phyloP scores from a whole-genome alignment of 495 filamentous ascomycete species.

The Penicillium fimorum region DNA sequence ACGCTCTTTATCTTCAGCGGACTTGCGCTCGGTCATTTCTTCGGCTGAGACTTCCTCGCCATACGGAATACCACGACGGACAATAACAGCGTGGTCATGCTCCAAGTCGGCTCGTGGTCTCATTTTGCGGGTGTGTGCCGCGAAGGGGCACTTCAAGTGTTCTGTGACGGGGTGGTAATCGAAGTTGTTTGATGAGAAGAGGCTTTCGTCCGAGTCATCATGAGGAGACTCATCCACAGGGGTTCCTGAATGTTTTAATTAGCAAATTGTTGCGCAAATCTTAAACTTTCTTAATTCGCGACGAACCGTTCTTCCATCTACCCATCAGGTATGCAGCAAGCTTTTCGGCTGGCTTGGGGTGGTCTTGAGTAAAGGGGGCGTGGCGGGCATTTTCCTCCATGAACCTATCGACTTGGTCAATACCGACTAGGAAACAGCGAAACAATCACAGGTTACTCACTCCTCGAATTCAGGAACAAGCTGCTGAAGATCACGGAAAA shows the following conservation, averaged over 20 bases:
- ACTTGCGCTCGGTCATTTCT: conserved; percentile 6
- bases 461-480: conserved; percentile 32
- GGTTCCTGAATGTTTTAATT: background rate
- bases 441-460: conserved; percentile 6
- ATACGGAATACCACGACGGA: conserved; percentile 34
- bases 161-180: conserved; percentile 23
- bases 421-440: background rate
- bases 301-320: conserved; percentile 38
- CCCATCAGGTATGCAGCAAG: conserved; percentile 37
- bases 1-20: conserved; percentile 7
- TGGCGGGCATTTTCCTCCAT: conserved; percentile 10
- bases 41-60: conserved; percentile 18
- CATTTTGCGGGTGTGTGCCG: conserved; percentile 40
- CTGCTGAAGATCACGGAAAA: conserved; percentile 37
- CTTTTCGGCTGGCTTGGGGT: conserved; percentile 19
- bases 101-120: conserved; percentile 27
- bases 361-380: conserved; percentile 4
- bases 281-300: background rate
- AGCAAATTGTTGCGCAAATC: background rate
- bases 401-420: conserved; percentile 16
- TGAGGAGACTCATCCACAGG: conserved; percentile 14
- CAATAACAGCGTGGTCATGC: conserved; percentile 23
- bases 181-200: conserved; percentile 32
- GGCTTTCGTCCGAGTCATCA: conserved; percentile 25
- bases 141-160: conserved; percentile 30